A percentile compares a stretch with the other conserved stretches of the same genome.
These are phyloP conservation scores for Cetradonia linearis DNA, from an alignment of 495 filamentous ascomycete genomes.

Conservation along the genomic window DNA sequence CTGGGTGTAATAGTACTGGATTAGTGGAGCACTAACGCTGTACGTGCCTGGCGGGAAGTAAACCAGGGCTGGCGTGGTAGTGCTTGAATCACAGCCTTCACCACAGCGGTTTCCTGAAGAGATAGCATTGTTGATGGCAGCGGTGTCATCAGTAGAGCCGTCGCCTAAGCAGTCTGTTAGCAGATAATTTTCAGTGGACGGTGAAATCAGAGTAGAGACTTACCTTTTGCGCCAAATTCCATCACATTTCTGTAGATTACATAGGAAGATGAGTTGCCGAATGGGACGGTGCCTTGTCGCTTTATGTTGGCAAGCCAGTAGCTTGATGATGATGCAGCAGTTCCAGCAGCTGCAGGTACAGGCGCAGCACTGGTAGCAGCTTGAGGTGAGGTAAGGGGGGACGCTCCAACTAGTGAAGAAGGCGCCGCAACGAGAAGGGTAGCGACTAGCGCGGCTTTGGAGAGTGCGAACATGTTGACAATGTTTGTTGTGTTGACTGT, in stretches of 20 bases:
- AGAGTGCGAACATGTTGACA: slow-evolving; percentile 23
- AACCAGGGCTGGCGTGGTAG: slow-evolving; percentile 60
- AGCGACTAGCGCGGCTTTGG: slow-evolving; percentile 21
- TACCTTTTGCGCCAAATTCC: slow-evolving; percentile 60
- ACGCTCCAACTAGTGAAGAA: slow-evolving; percentile 34
- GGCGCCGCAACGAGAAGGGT: slow-evolving; percentile 29
- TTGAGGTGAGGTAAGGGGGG: slow-evolving; percentile 28
- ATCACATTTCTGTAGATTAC: slow-evolving; percentile 80
- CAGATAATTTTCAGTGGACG: slow-evolving; percentile 20
- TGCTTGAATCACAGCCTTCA: slow-evolving; percentile 69
- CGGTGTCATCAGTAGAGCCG: slow-evolving; percentile 74
- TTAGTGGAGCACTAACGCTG: slow-evolving; percentile 54
- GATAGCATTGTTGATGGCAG: slow-evolving; percentile 81
- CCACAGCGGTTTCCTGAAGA: slow-evolving; percentile 67
- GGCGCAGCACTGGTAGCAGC: not conserved
- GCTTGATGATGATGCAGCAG: slow-evolving; percentile 27
- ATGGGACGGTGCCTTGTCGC: slow-evolving; percentile 59
- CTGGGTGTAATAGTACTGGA: slow-evolving; percentile 72
- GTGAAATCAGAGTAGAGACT: slow-evolving; percentile 28
- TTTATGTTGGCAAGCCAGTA: slow-evolving; percentile 72
- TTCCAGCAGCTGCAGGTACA: not conserved
- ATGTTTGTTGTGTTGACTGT: slow-evolving; percentile 13
- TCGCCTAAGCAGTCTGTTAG: slow-evolving; percentile 42
- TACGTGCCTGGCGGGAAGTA: slow-evolving; percentile 79
- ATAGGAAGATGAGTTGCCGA: slow-evolving; percentile 46